A percentile compares a stretch with the other conserved stretches of the same genome.
phyloP scores from a whole-genome alignment of 2,329 filamentous ascomycete species.

The Cercospora nicotianae region DNA sequence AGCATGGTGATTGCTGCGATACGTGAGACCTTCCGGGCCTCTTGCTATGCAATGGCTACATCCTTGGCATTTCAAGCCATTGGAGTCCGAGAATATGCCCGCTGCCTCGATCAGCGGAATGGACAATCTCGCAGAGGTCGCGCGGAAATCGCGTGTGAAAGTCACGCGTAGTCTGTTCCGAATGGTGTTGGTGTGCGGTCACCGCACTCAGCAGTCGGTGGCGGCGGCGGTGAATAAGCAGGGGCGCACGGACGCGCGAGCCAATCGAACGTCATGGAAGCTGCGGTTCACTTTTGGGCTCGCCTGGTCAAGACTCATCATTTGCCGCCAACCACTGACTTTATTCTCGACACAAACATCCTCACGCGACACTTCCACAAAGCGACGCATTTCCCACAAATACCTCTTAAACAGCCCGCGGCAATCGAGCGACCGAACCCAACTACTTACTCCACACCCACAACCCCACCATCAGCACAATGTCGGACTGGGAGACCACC shows the following conservation, averaged over 20 bases:
- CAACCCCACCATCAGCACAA: constrained; percentile 24
- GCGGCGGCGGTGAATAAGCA: not conserved
- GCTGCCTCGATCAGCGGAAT: too few relatives aligned
- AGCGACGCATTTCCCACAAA: not conserved
- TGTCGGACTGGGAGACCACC: constrained; percentile 73
- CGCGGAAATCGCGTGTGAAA: not conserved
- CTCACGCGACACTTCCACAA: not conserved
- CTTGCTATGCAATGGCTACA: not conserved
- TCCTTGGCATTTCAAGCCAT: not conserved
- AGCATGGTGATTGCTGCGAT: constrained; percentile 50
- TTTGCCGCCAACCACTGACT: not conserved
- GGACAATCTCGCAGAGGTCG: too few relatives aligned
- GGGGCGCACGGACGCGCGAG: not conserved
- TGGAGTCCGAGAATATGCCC: not conserved
- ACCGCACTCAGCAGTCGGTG: not conserved
- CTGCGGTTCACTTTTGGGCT: constrained; percentile 6
- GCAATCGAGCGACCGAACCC: not conserved
- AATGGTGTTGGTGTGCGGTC: not conserved
- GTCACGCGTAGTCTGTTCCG: not conserved
- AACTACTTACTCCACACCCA: not conserved
- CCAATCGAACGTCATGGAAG: constrained; percentile 5
- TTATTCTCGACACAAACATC: not conserved
- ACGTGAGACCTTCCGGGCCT: not conserved
- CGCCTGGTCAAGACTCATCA: not conserved
- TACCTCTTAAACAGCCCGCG: not conserved